Evolutionary conservation across 208 protist species (phyloP).

Genomic region (Herpetomonas samuelpessoai): DNA sequence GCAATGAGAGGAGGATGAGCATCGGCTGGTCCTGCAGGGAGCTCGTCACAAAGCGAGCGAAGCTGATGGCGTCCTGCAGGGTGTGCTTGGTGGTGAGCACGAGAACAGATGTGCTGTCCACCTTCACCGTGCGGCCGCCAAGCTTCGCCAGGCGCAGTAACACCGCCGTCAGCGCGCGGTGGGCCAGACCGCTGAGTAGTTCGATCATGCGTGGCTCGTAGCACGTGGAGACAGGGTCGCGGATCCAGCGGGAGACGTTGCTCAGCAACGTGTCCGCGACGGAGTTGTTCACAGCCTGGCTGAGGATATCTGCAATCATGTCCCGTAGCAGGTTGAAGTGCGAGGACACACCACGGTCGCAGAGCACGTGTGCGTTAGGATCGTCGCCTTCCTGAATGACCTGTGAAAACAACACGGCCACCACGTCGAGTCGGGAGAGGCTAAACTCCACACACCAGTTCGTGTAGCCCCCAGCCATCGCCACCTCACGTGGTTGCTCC

Average conservation of each 20-base stretch:
- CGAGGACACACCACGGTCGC: conserved; percentile 75
- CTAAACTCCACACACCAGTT: conserved; percentile 87
- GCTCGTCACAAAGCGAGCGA: conserved; percentile 68
- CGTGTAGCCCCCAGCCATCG: conserved; percentile 75
- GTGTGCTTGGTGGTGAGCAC: conserved; percentile 81
- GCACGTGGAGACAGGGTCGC: conserved; percentile 66
- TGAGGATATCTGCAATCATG: conserved; percentile 78
- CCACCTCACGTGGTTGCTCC: conserved; percentile 73
- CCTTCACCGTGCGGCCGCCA: conserved; percentile 79
- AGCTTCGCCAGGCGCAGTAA: conserved; percentile 84
- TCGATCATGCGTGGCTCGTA: conserved; percentile 87
- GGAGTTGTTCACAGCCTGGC: conserved; percentile 58
- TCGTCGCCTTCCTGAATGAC: conserved; percentile 87
- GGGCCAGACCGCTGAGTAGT: conserved; percentile 66
- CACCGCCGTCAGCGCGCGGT: conserved; percentile 75
- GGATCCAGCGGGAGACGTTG: conserved; percentile 85
- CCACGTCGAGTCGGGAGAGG: conserved; percentile 83
- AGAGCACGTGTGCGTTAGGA: conserved; percentile 62
- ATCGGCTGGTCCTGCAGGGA: conserved; percentile 88
- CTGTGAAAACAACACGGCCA: conserved; percentile 87
- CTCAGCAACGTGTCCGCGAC: conserved; percentile 69
- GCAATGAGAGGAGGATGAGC: conserved; percentile 76
- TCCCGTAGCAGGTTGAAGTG: conserved; percentile 92
- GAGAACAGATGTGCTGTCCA: conserved; percentile 63
- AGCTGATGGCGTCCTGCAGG: conserved; percentile 74